phyloP scores from a whole-genome alignment of 345 rosid genomes.

The Eucalyptus pauciflora region DNA sequence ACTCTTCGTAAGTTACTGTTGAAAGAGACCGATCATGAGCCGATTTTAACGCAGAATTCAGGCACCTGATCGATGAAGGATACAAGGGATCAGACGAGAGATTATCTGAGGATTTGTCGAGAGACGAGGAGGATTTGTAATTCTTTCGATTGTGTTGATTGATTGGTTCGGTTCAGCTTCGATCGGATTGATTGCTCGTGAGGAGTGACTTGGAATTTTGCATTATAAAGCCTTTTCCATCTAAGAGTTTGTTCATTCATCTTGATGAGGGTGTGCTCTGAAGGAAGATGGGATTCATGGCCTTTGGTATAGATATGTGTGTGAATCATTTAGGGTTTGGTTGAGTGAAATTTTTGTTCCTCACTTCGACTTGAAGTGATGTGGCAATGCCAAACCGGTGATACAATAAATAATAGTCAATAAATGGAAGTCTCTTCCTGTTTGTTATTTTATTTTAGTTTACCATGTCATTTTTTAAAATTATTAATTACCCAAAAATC shows the following conservation, averaged over 20 bases:
- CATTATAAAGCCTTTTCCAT: background rate
- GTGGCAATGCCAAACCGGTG: background rate
- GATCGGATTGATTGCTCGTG: background rate
- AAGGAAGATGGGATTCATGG: background rate
- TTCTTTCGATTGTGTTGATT: conserved; percentile 2
- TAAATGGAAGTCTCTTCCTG: background rate
- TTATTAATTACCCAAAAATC: background rate
- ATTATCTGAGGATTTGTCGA: background rate
- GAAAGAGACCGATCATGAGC: background rate
- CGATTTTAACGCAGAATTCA: background rate
- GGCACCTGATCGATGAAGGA: background rate
- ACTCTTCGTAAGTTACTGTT: background rate
- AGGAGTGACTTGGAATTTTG: background rate
- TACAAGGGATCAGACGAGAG: background rate
- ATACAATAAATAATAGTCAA: background rate
- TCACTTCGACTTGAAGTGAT: background rate
- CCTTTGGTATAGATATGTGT: background rate
- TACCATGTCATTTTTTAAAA: background rate
- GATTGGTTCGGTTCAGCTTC: background rate
- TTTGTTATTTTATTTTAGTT: background rate
- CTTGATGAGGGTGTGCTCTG: background rate
- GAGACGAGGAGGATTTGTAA: background rate
- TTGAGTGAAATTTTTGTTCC: background rate
- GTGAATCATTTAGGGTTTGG: background rate
- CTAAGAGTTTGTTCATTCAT: background rate